Evolutionary conservation across 2,329 filamentous ascomycete genomes (phyloP), one percentile per base, ranked within the genome.

Genomic region (Xylariaceae sp.): DNA sequence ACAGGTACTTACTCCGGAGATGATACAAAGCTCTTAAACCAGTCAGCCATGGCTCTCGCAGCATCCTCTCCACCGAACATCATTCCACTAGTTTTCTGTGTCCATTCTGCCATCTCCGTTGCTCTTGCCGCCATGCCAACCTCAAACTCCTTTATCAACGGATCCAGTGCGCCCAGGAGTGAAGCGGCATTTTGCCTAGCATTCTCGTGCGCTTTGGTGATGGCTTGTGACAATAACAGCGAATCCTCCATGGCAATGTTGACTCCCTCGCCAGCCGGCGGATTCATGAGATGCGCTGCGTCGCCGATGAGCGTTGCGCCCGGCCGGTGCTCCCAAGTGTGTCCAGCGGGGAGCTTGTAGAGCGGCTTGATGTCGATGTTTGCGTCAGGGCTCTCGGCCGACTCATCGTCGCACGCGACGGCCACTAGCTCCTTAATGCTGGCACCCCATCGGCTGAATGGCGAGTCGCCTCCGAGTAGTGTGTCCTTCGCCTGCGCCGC

Each of bases 291-390:
- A 65, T 82, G 79, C 2, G 79, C 79, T 1, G 79, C 77, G 61
- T 82, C 79, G 1, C 80, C 80, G 16, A 80, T 62, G 20, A 83
- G 66, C 0, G 80, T 79, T n/a, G 78, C 67, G 3, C 78, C 77
- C 4, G 69, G 54, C 6, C 69, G 64, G 14, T 68, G 59, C 26
- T 70, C 56, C 77, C 78, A 82, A 0, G 52, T 50, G 23, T 50
- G 40, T 21, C 60, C 54, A 21, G 55, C 19, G 1, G 54, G 44
- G 6, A 65, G 43, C 14, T 19, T 45, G 56, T 65, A 63, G 3
- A 68, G 53, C 67, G 57, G 19, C 73, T 73, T n/a, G 37, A 44
- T 44, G 9, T 52, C 42, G 52, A 63, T 57, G 20, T 49, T 56
- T 3, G 57, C n/a, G 49, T 64, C 20, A 1, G 41, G 40, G n/a